phyloP scores from a whole-genome alignment of 352 stramenopile species.

The Phytophthora cactorum region DNA sequence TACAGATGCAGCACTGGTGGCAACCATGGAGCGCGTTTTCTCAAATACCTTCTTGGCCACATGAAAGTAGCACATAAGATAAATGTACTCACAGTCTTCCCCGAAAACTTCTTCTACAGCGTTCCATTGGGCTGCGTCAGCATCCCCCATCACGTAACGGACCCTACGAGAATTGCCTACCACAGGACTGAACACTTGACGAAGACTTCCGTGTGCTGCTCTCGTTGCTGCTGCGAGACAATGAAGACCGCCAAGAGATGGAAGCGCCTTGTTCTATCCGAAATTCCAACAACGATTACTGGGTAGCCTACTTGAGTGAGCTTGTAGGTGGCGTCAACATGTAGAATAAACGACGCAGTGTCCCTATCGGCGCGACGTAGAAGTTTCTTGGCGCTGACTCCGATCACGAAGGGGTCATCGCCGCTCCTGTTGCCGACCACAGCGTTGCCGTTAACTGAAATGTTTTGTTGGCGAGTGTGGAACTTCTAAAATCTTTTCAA shows the following conservation, averaged over 20 bases:
- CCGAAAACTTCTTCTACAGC: no score
- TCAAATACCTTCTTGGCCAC: slow-evolving; percentile 1
- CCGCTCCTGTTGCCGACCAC: slow-evolving; percentile 16
- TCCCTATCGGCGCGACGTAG: slow-evolving; percentile 4
- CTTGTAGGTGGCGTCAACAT: slow-evolving; percentile 44
- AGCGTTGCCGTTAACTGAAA: not conserved
- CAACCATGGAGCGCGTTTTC: not conserved
- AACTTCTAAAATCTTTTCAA: no score
- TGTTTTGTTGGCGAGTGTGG: no score
- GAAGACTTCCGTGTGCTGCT: slow-evolving; percentile 13
- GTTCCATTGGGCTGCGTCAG: no score
- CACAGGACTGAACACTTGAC: no score
- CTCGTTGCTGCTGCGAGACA: slow-evolving; percentile 18
- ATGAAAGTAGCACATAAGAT: not conserved
- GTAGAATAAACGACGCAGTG: not conserved
- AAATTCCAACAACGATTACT: slow-evolving; percentile 28
- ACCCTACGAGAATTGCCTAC: no score
- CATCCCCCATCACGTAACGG: no score
- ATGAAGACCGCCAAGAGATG: slow-evolving; percentile 35
- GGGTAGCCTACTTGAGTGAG: slow-evolving; percentile 26
- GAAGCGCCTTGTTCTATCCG: slow-evolving; percentile 23
- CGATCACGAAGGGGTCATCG: slow-evolving; percentile 13
- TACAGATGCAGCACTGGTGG: not conserved
- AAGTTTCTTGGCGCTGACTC: slow-evolving; percentile 18
- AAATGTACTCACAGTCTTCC: no score